Evolutionary conservation across 768 basidiomycete species (phyloP), one percentile per base, ranked within the genome.

Genomic region (Calocera cornea): DNA sequence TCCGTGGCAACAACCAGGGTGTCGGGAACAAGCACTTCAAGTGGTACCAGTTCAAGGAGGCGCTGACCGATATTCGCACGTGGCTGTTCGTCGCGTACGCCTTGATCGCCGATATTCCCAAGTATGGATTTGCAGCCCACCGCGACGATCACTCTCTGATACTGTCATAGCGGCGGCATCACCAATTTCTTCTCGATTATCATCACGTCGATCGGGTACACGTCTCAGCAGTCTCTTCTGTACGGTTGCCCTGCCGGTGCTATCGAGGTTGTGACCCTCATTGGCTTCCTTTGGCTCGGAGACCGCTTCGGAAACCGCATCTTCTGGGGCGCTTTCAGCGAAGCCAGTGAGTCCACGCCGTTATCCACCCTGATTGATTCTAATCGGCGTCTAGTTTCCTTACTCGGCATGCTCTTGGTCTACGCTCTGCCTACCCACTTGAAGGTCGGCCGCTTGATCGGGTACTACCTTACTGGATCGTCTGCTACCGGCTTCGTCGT

Each of bases 41-140:
- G 76, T 64, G 66, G 54, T 75, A 76, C 47, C 79, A 79, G 69
- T 72, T 78, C 31, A 60, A 71, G 40, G 73, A 72, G 60, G 72
- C 73, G 10, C 69, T 74, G n/a, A 67, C 73, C n/a, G 78, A 78
- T 64, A 27, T 60, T 5, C 24, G 31, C 5, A 60, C 54, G 2
- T 60, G 54, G 27, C 19, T 60, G 24, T 60, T 60, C 27, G 54
- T 60, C 54, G 11, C 54, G 7, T 60, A 60, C 19, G 10, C 14
- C 10, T 33, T 60, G 24, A 60, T 60, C 22, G 54, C 54, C 10
- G 54, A 60, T 60, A 33, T 60, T 27, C 54, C 54, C 2, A 60
- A 60, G n/a, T n/a, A n/a, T n/a, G n/a, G n/a, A n/a, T n/a, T n/a
- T n/a, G n/a, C n/a, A n/a, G n/a, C n/a, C n/a, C n/a, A n/a, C n/a